A percentile compares a stretch with the other conserved stretches of the same genome.
phyloP scores from a whole-genome alignment of 2,329 filamentous ascomycete species.

The Pestalotiopsis sp. region DNA sequence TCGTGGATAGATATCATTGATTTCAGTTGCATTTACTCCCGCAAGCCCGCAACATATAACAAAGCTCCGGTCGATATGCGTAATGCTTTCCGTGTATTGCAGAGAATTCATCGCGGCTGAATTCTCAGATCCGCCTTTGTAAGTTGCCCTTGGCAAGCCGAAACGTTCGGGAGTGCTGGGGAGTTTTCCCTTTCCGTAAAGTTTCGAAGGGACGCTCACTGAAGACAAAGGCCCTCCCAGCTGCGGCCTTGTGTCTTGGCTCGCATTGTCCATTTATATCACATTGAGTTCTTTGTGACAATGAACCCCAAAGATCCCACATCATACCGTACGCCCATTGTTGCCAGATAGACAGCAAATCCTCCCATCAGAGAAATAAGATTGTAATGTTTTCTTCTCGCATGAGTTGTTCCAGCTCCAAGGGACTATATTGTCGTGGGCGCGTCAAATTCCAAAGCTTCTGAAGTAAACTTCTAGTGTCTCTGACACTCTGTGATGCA shows the following conservation, averaged over 20 bases:
- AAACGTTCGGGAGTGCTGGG: neutral
- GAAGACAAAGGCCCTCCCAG: neutral
- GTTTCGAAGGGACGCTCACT: neutral
- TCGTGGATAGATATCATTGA: too few species aligned
- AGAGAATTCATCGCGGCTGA: too few species aligned
- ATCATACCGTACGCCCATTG: too few species aligned
- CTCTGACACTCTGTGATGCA: neutral
- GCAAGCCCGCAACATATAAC: too few species aligned
- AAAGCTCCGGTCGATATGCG: too few species aligned
- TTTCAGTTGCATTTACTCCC: too few species aligned
- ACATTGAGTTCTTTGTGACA: neutral
- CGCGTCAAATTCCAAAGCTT: neutral
- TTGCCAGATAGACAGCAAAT: too few species aligned
- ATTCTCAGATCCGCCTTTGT: too few species aligned
- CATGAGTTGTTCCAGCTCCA: neutral
- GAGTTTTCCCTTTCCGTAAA: neutral
- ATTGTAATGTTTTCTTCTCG: neutral
- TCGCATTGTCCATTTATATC: neutral
- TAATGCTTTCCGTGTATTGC: too few species aligned
- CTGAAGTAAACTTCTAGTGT: neutral
- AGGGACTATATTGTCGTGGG: neutral
- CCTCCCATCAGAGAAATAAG: neutral
- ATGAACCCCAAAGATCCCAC: neutral
- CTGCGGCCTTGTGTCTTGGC: neutral
- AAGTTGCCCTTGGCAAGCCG: neutral